phyloP scores from a whole-genome alignment of 768 basidiomycete species.

The Leccinum sublutescens region DNA sequence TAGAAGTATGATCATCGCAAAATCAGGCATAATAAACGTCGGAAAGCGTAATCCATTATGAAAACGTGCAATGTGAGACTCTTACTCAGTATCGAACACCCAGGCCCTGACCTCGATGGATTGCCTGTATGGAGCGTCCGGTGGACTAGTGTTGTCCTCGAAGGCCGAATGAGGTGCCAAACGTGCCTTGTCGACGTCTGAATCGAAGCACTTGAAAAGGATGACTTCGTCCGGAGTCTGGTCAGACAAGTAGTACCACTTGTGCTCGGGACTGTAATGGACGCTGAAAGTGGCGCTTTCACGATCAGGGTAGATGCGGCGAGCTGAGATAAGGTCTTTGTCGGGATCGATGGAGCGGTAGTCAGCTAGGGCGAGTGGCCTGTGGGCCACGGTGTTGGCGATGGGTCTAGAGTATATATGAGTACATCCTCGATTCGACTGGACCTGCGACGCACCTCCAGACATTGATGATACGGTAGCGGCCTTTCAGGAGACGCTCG shows the following conservation, averaged over 20 bases:
- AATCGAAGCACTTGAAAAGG: neutral
- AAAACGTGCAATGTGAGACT: too few species aligned
- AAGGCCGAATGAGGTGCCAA: neutral
- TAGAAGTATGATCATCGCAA: too few species aligned
- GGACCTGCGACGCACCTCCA: constrained; percentile 32
- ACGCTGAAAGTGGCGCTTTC: neutral
- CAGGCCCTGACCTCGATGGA: neutral
- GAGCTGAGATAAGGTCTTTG: neutral
- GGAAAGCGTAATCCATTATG: too few species aligned
- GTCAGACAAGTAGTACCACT: neutral
- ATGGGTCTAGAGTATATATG: neutral
- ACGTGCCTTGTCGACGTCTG: neutral
- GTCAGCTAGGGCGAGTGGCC: neutral
- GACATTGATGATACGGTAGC: constrained; percentile 46
- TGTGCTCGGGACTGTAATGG: neutral
- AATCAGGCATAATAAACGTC: too few species aligned
- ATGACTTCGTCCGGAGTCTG: neutral
- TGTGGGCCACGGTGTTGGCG: neutral
- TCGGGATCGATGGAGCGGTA: neutral
- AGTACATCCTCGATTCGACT: neutral
- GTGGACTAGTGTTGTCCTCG: neutral
- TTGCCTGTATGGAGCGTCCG: neutral
- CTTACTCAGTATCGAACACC: neutral
- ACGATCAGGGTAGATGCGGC: neutral
- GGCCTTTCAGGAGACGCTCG: constrained; percentile 21